Base-by-base conservation (phyloP, 1,284 basidiomycete genomes). In the Bondarzewia mesenterica region DNA sequence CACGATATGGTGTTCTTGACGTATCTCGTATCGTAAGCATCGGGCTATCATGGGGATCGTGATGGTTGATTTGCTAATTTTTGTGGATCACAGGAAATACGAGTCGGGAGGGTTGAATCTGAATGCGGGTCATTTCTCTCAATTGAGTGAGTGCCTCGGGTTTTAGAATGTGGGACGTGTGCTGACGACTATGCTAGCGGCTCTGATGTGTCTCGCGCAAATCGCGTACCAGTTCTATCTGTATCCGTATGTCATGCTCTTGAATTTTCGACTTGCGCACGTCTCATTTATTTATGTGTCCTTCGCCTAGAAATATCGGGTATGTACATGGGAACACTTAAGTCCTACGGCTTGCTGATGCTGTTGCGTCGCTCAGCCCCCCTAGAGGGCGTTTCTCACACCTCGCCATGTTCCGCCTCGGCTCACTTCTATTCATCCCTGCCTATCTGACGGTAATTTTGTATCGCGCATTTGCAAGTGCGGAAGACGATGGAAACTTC, bases 1-100 rank as follows among this genome's bases (percentile, higher is more conserved):
- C 88, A 90, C 58, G 87, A 90, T 67, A 88, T 90, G 62, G 67
- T 90, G 18, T 90, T 90, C 65, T 77, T 89, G 64, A 83, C 84
- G 2, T 90, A 90, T 63, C 78, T 89, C 27, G 85, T 89, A 48
- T 81, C 85, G 87, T 89, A 54, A 71, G 83, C 74, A n/a, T 14
- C 36, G 5, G 14, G 32, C 20, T 7, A 25, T 14, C 23, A 26
- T 16, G 7, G 25, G 16, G 38, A 21, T 20, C 8, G 23, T 12
- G 26, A 10, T 15, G 45, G 26, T 54, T 50, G 38, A 55, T 22
- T 4, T 54, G 21, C 22, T 32, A 50, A 36, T 20, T 15, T 36
- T 7, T 43, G 40, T 58, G 41, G n/a, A n/a, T n/a, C n/a, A n/a
- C 25, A 89, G 87, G 23, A 77, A 84, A 60, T 87, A 83, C 58